Conservation (phyloP, 2,329 filamentous ascomycete genomes). For the Mycocentrospora acerina region DNA sequence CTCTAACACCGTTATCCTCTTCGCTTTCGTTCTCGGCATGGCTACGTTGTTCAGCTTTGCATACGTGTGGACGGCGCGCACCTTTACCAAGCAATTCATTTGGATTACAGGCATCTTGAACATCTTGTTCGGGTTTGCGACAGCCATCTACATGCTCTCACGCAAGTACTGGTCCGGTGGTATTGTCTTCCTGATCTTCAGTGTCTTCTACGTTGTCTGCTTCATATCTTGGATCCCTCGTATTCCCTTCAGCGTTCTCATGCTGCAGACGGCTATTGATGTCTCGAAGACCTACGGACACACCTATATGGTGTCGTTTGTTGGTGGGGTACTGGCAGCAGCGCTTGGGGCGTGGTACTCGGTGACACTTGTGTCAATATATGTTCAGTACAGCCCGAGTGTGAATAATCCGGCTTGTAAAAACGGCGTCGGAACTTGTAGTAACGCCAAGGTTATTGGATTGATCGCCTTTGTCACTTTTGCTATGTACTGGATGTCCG, state of each 20-base stretch:
- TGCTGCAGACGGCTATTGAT: constrained; percentile 84
- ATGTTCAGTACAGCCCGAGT: constrained; percentile 76
- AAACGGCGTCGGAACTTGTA: constrained; percentile 63
- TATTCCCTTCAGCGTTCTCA: constrained; percentile 87
- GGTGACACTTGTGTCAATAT: constrained; percentile 82
- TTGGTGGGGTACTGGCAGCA: constrained; percentile 75
- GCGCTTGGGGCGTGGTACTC: constrained; percentile 84
- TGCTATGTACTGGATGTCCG: constrained; percentile 89
- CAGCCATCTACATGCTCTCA: constrained; percentile 81
- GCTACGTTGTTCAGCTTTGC: constrained; percentile 73
- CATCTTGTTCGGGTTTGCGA: constrained; percentile 79
- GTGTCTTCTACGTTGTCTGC: constrained; percentile 75
- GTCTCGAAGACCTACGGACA: constrained; percentile 82
- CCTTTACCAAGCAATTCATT: constrained; percentile 86
- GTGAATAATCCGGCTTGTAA: constrained; percentile 57
- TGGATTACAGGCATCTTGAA: constrained; percentile 70
- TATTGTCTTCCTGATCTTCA: constrained; percentile 83
- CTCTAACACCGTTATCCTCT: constrained; percentile 83
- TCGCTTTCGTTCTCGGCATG: constrained; percentile 73
- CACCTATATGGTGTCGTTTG: constrained; percentile 80
- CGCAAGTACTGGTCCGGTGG: constrained; percentile 77
- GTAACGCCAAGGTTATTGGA: constrained; percentile 76
- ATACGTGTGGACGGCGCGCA: constrained; percentile 74
- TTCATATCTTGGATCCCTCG: constrained; percentile 85
- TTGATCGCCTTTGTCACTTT: constrained; percentile 86